A percentile compares a stretch with the other conserved stretches of the same genome.
Evolutionary conservation across 225 moss, liverwort and hornwort species (phyloP).

Genomic region (Straminergon stramineum): DNA sequence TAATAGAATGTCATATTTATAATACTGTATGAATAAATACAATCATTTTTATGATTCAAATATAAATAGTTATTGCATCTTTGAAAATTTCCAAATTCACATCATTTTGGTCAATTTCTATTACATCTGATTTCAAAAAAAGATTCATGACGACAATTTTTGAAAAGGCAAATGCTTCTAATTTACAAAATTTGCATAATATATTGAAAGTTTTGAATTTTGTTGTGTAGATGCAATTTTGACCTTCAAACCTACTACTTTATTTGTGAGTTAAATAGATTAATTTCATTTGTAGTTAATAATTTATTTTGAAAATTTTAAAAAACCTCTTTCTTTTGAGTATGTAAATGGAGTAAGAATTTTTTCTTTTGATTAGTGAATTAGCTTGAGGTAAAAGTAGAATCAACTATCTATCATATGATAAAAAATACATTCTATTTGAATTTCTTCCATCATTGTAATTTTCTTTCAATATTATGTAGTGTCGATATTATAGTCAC

Average conservation of each 20-base stretch:
- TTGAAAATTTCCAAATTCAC: background rate
- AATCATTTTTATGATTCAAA: background rate
- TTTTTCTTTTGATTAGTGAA: background rate
- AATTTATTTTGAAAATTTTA: background rate
- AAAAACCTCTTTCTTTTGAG: background rate
- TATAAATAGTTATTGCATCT: background rate
- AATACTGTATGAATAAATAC: background rate
- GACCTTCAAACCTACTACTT: background rate
- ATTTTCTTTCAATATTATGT: background rate
- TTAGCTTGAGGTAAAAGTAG: background rate
- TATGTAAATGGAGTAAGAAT: background rate
- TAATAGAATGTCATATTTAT: background rate
- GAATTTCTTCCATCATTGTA: background rate
- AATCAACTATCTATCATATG: background rate
- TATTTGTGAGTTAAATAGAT: background rate
- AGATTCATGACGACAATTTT: background rate
- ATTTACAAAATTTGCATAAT: background rate
- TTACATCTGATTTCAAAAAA: background rate
- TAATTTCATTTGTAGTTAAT: background rate
- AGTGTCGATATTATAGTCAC: background rate
- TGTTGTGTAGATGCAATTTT: fast-evolving
- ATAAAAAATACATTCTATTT: background rate
- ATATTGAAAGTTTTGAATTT: background rate
- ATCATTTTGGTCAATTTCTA: background rate
- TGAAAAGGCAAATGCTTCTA: background rate